Base-by-base conservation (phyloP, 108 stramenopile species). In the Hondaea fermentalgiana region DNA sequence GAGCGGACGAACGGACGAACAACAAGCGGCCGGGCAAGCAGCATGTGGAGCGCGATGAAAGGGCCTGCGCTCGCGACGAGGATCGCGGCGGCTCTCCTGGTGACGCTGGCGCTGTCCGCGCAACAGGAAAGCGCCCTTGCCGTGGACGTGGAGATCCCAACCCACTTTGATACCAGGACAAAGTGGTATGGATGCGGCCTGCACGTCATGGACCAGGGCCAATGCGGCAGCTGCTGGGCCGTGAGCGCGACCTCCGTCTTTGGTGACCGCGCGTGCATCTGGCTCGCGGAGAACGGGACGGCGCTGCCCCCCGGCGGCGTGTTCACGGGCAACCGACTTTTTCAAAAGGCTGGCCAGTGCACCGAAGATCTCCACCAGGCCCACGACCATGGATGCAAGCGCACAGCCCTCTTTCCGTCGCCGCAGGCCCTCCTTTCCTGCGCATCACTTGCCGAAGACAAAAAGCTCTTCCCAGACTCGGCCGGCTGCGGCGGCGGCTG, bases 371-470 rank as follows among this genome's bases (percentile, higher is more conserved):
- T 53, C 10, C 76, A 83, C 76, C 45, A 53, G 51, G 76, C 76
- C 12, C 76, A 83, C 23, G 51, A 83, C 76, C 76, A 83, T 45
- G 76, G 76, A 43, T 83, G 76, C 76, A 83, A 83, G 76, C 76
- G 76, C 76, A 83, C 76, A 0, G 76, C 76, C 49, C 12, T 53
- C 49, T 83, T 83, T 23, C 25, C 51, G 10, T 83, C 76, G 49
- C 76, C 76, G 17, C 76, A 83, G 76, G 49, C 45, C 23, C 76
- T 83, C 10, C 45, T 83, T 12, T 53, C 49, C 10, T 83, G 76
- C 76, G 76, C 49, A 12, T 53, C 45, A 17, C 3, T 83, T 23
- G 6, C 19, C 12, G 76, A 47, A 25, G 76, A 83, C 76, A 28
- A 6, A 3, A 53, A 53, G 76, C 76, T 83, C 76, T 83, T 83